Evolutionary conservation across 2,329 filamentous ascomycete genomes (phyloP).

Genomic region (Colletotrichum cordylinicola): DNA sequence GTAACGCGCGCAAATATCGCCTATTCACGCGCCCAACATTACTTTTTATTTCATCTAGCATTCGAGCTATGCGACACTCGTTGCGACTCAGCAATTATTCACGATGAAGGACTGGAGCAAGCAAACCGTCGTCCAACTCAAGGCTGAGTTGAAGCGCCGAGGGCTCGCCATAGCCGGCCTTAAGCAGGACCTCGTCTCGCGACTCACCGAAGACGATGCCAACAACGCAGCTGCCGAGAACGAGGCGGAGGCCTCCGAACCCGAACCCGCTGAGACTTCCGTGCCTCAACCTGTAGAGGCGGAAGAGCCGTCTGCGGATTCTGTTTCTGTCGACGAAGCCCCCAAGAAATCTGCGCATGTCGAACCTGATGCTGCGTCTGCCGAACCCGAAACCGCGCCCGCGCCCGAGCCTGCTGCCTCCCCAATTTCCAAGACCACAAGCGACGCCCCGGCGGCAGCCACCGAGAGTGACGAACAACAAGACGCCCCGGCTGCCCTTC

Average conservation of each 20-base stretch:
- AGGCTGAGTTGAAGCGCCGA: conserved; percentile 75
- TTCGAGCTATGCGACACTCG: conserved; percentile 15
- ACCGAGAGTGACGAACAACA: background rate
- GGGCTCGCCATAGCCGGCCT: conserved; percentile 74
- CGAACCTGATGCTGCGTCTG: background rate
- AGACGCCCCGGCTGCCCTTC: background rate
- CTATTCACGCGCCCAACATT: background rate
- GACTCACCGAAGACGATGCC: conserved; percentile 55
- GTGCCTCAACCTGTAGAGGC: conserved; percentile 12
- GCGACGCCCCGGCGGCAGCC: background rate
- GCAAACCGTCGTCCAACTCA: conserved; percentile 78
- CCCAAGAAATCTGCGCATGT: background rate
- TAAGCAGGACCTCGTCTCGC: conserved; percentile 74
- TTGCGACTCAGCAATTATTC: conserved; percentile 28
- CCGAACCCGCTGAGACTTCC: background rate
- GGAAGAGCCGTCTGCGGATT: conserved; percentile 14
- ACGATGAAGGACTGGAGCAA: conserved; percentile 59
- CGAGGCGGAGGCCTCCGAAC: conserved; percentile 4
- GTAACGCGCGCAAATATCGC: background rate
- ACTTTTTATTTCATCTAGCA: background rate
- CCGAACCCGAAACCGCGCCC: background rate
- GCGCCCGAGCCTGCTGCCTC: background rate
- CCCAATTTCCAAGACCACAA: background rate
- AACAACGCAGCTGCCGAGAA: background rate
- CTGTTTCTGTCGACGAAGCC: background rate